These are phyloP conservation scores for Termitomyces sp. DNA, from an alignment of 768 basidiomycete genomes.

Conservation along the genomic window DNA sequence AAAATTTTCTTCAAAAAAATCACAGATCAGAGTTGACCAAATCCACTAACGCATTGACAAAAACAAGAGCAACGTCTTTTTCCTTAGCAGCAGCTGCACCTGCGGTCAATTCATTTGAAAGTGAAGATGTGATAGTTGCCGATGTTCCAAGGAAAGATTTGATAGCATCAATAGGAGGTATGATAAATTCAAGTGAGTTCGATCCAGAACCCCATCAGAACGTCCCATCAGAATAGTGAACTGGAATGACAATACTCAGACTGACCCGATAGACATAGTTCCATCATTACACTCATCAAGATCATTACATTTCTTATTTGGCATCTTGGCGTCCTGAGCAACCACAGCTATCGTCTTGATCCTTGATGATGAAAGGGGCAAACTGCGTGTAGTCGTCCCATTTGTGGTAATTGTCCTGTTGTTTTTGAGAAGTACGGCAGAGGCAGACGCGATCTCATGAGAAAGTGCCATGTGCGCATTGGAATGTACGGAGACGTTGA, in stretches of 20 bases:
- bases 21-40: neutral
- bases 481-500: conserved; percentile 39
- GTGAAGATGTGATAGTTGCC: conserved; percentile 36
- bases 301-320: conserved; percentile 42
- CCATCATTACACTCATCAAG: conserved; percentile 55
- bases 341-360: conserved; percentile 58
- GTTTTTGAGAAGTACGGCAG: conserved; percentile 71
- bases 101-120: conserved; percentile 40
- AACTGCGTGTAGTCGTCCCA: conserved; percentile 34
- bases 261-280: conserved; percentile 61
- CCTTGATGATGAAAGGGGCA: conserved; percentile 42
- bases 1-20: conserved; percentile 4
- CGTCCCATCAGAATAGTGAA: neutral
- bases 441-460: conserved; percentile 63
- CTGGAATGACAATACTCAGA: conserved; percentile 12
- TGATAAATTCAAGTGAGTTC: conserved; percentile 41
- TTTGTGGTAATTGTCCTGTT: conserved; percentile 34
- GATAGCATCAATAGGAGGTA: conserved; percentile 45
- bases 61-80: conserved; percentile 57
- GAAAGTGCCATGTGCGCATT: conserved; percentile 49
- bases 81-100: conserved; percentile 39
- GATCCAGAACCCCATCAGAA: conserved; percentile 49
- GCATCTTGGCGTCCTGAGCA: conserved; percentile 55
- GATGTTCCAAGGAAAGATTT: conserved; percentile 34
- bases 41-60: conserved; percentile 48